Percentiles rank a stretch among this genome's conserved stretches.
Evolutionary conservation across 208 protist species (phyloP).

Genomic region (Herpetomonas muscarum): DNA sequence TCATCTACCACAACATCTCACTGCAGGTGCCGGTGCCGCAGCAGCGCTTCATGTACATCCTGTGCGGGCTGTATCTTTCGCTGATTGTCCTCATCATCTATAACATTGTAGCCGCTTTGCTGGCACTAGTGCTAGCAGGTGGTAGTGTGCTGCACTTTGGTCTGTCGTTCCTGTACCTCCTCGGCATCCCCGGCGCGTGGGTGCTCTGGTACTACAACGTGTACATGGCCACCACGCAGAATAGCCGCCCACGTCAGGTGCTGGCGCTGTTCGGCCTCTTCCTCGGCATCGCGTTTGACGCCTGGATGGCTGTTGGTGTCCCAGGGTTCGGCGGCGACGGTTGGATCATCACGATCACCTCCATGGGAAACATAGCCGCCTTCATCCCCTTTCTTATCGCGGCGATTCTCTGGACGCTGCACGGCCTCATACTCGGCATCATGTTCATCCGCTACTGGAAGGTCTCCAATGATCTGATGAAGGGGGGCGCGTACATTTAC

Average conservation of each 20-base stretch:
- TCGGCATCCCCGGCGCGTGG: conserved; percentile 77
- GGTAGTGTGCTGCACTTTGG: conserved; percentile 62
- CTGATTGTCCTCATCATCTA: conserved; percentile 69
- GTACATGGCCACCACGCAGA: conserved; percentile 43
- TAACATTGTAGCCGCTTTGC: conserved; percentile 62
- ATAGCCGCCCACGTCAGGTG: conserved; percentile 37
- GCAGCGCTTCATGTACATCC: conserved; percentile 83
- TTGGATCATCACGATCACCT: conserved; percentile 53
- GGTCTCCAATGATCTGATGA: conserved; percentile 25
- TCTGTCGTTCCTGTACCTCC: conserved; percentile 79
- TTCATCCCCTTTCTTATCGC: conserved; percentile 53
- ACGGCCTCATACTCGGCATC: conserved; percentile 41
- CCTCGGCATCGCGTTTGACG: conserved; percentile 58
- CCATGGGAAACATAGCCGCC: neutral
- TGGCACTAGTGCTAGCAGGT: conserved; percentile 47
- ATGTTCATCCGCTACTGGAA: conserved; percentile 53
- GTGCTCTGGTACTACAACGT: conserved; percentile 84
- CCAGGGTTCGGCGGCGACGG: conserved; percentile 67
- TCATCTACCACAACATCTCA: conserved; percentile 83
- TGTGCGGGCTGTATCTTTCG: conserved; percentile 57
- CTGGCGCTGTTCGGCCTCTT: conserved; percentile 61
- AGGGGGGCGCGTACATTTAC: conserved; percentile 27
- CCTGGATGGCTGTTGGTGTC: conserved; percentile 79
- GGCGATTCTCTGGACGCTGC: conserved; percentile 65
- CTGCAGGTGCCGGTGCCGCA: conserved; percentile 62